A percentile compares a stretch with the other conserved stretches of the same genome.
Conservation (phyloP, 345 rosid species). For the Melaleuca quinquenervia region DNA sequence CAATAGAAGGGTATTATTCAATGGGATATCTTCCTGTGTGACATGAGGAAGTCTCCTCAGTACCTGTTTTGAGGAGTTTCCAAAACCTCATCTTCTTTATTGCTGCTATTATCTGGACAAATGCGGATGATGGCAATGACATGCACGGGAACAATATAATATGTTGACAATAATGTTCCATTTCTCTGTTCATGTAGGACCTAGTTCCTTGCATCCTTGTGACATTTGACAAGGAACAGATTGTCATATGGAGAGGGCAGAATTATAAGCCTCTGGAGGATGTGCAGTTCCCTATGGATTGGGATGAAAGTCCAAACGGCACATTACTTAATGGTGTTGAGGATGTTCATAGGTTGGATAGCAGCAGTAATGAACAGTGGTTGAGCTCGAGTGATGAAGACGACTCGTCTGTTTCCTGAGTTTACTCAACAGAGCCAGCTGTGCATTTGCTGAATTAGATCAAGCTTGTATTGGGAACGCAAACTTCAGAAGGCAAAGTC, state of each 20-base stretch:
- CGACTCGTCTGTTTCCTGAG: not conserved
- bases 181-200: constrained; percentile 32
- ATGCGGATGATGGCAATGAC: not conserved
- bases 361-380: not conserved
- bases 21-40: not conserved
- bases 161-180: not conserved
- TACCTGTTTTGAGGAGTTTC: not conserved
- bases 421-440: not conserved
- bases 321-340: not conserved
- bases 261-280: constrained; percentile 49
- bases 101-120: not conserved
- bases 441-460: not conserved
- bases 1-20: not conserved
- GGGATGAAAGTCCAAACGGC: constrained; percentile 9
- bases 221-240: constrained; percentile 89
- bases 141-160: not conserved
- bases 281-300: constrained; percentile 16
- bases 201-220: constrained; percentile 75
- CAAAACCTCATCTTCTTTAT: not conserved
- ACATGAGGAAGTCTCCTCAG: not conserved
- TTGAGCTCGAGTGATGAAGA: not conserved
- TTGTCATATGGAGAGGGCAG: constrained; percentile 75
- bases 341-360: not conserved
- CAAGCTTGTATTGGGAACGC: not conserved
- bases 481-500: not conserved